Percentiles rank a stretch among this genome's conserved stretches.
These are phyloP conservation scores for Pestalotiopsis sp. DNA, from an alignment of 2,329 filamentous ascomycete species.

Conservation along the genomic window DNA sequence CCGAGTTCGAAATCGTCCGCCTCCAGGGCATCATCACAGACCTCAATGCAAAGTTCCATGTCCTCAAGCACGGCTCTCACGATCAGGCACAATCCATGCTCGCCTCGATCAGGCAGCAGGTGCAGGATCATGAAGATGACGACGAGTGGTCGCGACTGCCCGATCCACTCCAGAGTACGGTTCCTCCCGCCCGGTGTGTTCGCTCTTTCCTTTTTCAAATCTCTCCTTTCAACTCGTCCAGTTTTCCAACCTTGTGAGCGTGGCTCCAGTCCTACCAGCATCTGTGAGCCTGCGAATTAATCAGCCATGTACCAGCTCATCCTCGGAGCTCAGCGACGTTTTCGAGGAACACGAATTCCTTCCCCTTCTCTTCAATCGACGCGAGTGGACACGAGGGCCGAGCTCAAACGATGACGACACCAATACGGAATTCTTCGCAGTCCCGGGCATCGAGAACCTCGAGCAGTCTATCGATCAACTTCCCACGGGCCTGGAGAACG, in stretches of 20 bases:
- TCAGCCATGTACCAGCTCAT: background rate
- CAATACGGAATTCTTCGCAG: background rate
- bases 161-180: background rate
- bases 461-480: background rate
- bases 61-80: background rate
- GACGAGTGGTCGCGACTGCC: background rate
- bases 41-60: background rate
- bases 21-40: background rate
- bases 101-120: background rate
- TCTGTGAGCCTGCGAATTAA: background rate
- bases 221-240: background rate
- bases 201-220: background rate
- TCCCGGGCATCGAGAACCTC: background rate
- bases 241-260: background rate
- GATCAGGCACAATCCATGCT: slow-evolving; percentile 1
- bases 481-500: background rate
- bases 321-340: background rate
- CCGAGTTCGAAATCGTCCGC: background rate
- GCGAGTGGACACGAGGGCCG: background rate
- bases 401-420: background rate
- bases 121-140: background rate
- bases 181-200: background rate
- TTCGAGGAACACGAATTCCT: background rate
- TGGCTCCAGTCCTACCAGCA: background rate
- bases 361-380: slow-evolving; percentile 3